Conservation (phyloP, 2,329 filamentous ascomycete genomes). For the Curvularia verruculosa region DNA sequence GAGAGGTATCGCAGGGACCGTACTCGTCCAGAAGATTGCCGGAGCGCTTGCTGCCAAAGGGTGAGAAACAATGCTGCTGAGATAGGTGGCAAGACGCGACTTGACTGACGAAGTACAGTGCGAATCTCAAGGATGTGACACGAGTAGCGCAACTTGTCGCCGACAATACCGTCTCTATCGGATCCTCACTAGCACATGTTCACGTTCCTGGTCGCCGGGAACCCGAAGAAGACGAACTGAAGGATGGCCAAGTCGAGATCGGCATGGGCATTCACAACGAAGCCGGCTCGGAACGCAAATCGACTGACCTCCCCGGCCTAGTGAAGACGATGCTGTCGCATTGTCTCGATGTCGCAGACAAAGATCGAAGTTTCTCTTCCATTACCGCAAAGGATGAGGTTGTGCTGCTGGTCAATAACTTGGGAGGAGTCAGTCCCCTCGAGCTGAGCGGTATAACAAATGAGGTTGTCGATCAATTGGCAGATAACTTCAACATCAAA, state of each 20-base stretch:
- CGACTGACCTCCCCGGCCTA: constrained; percentile 50
- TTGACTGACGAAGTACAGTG: constrained; percentile 33
- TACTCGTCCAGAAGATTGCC: constrained; percentile 87
- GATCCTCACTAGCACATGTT: constrained; percentile 86
- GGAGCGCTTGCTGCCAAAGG: constrained; percentile 81
- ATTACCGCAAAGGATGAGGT: constrained; percentile 67
- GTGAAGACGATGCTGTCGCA: constrained; percentile 68
- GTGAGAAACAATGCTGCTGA: constrained; percentile 36
- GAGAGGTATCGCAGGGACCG: constrained; percentile 88
- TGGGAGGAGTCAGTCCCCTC: constrained; percentile 73
- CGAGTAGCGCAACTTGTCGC: constrained; percentile 73
- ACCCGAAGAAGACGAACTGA: constrained; percentile 63
- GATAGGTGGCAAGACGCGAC: too few relatives aligned
- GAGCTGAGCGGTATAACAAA: constrained; percentile 74
- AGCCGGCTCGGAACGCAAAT: constrained; percentile 53
- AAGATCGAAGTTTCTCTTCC: constrained; percentile 72
- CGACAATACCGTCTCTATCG: constrained; percentile 81
- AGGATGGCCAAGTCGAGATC: constrained; percentile 66
- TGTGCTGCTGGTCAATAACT: constrained; percentile 75
- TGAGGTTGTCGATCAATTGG: constrained; percentile 68
- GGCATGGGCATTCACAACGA: constrained; percentile 81
- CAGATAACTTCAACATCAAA: constrained; percentile 63
- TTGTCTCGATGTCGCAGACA: constrained; percentile 66
- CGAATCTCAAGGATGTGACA: constrained; percentile 70
- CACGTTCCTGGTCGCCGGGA: constrained; percentile 82